These are phyloP conservation scores for Cerrena zonata DNA, from an alignment of 1,284 basidiomycete species.

Conservation along the genomic window DNA sequence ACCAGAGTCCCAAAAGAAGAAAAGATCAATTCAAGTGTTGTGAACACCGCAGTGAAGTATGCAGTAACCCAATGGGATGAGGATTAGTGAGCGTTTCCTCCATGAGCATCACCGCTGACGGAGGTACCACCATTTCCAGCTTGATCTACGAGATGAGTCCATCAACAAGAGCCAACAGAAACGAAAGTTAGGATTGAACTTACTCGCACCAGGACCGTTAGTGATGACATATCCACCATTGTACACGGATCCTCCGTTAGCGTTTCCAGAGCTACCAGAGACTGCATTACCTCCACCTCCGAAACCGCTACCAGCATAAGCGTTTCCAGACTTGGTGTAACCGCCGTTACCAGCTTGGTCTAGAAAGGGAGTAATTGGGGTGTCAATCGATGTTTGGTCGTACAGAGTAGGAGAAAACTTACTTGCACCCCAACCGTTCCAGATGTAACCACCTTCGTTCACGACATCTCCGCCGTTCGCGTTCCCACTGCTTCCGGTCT, in stretches of 20 bases:
- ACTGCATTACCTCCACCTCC: not conserved
- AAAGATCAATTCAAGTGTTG: too few relatives aligned
- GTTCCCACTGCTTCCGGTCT: not conserved
- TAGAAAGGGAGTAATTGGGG: not conserved
- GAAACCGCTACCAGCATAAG: not conserved
- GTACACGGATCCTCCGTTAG: not conserved
- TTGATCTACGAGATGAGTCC: not conserved
- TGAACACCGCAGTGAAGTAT: too few relatives aligned
- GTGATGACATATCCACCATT: not conserved
- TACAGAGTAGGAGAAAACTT: not conserved
- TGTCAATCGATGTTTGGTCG: not conserved
- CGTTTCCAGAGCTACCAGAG: not conserved
- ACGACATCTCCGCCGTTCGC: not conserved
- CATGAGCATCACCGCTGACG: slow-evolving; percentile 1
- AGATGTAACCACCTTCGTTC: not conserved
- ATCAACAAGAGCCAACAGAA: not conserved
- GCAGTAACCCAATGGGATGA: too few relatives aligned
- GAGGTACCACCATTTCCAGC: slow-evolving; percentile 4
- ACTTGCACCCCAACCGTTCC: not conserved
- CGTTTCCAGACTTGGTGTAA: not conserved
- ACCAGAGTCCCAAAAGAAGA: too few relatives aligned
- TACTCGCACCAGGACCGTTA: not conserved
- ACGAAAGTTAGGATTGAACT: not conserved
- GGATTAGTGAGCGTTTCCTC: not conserved
- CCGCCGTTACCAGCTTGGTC: slow-evolving; percentile 1